Evolutionary conservation across 257 asterid species (phyloP).

Genomic region (Knoxia roxburghii): DNA sequence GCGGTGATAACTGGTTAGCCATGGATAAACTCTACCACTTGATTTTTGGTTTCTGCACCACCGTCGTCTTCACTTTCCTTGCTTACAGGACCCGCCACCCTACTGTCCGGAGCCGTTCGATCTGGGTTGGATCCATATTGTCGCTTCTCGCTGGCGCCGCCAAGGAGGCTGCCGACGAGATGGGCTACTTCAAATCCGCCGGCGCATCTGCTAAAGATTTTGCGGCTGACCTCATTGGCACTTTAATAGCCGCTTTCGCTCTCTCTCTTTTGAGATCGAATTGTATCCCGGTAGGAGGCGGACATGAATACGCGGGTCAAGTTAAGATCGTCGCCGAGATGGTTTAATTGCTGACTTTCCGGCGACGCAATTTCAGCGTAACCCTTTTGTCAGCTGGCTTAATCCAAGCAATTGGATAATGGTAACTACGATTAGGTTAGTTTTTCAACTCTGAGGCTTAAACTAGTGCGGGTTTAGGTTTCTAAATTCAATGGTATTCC

Average conservation of each 20-base stretch:
- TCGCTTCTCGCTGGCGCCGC: constrained; percentile 65
- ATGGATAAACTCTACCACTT: constrained; percentile 62
- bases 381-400: background rate
- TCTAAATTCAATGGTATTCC: background rate
- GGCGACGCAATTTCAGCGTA: background rate
- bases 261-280: constrained; percentile 27
- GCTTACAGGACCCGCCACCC: constrained; percentile 44
- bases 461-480: background rate
- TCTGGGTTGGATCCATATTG: constrained; percentile 62
- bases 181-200: constrained; percentile 67
- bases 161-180: constrained; percentile 77
- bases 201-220: constrained; percentile 83
- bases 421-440: background rate
- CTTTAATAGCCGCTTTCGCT: constrained; percentile 42
- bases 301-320: constrained; percentile 24
- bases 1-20: constrained; percentile 82
- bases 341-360: constrained; percentile 33
- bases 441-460: background rate
- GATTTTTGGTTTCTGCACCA: constrained; percentile 63
- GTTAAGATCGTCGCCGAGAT: constrained; percentile 30
- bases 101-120: constrained; percentile 54
- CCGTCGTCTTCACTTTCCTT: constrained; percentile 38
- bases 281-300: constrained; percentile 15
- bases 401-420: background rate
- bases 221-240: constrained; percentile 55